phyloP scores from a whole-genome alignment of 179 eudicot genomes.

The Beta lomatogona region DNA sequence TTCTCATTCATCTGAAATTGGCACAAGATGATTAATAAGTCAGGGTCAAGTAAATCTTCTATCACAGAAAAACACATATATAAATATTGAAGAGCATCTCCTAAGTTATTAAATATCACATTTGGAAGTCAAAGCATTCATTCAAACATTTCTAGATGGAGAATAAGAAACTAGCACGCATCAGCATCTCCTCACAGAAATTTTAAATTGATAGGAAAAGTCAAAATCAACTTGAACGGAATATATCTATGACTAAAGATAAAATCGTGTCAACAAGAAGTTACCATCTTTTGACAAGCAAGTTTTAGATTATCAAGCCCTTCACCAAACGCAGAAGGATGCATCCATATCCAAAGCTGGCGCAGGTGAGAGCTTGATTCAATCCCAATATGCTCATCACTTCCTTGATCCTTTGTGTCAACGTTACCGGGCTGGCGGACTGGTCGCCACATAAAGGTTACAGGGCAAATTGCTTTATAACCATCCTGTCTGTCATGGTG shows the following conservation, averaged over 20 bases:
- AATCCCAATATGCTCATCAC: conserved; percentile 17
- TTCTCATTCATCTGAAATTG: conserved; percentile 48
- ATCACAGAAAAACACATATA: neutral
- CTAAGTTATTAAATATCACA: neutral
- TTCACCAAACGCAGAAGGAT: conserved; percentile 69
- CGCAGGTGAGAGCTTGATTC: conserved; percentile 32
- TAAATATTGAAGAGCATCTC: neutral
- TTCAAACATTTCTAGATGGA: neutral
- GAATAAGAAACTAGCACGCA: neutral
- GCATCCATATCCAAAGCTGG: conserved; percentile 84
- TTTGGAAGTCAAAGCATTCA: neutral
- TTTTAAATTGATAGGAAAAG: neutral
- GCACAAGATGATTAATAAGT: neutral
- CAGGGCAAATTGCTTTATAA: conserved; percentile 64
- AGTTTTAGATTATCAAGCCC: conserved; percentile 59
- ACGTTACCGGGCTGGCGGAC: conserved; percentile 22
- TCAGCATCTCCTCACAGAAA: neutral
- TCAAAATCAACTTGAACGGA: neutral
- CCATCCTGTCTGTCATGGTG: conserved; percentile 44
- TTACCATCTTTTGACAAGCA: conserved; percentile 65
- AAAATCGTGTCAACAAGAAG: neutral
- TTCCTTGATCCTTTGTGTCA: conserved; percentile 21
- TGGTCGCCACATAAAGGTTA: conserved; percentile 80
- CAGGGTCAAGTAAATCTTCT: neutral
- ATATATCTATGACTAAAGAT: neutral